Conservation (phyloP, 768 basidiomycete genomes). For the Kwoniella heveanensis region DNA sequence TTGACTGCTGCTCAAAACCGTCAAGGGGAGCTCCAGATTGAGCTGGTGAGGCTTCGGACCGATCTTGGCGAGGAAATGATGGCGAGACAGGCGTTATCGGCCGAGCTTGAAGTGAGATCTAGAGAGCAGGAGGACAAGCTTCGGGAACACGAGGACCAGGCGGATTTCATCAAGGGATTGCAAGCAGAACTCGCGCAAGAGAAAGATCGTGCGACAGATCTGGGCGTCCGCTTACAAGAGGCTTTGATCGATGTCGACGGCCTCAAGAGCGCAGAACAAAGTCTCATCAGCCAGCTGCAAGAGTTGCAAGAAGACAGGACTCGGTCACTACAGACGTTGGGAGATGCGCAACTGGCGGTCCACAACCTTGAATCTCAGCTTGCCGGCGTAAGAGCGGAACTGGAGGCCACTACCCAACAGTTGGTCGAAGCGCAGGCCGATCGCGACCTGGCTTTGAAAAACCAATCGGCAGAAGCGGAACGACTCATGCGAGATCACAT, state of each 20-base stretch:
- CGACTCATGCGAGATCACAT: constrained; percentile 78
- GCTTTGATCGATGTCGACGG: constrained; percentile 48
- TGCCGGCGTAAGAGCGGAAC: constrained; percentile 68
- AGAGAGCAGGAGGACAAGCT: constrained; percentile 36
- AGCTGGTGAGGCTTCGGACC: constrained; percentile 38
- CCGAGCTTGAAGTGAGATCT: constrained; percentile 36
- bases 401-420: constrained; percentile 69
- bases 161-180: constrained; percentile 33
- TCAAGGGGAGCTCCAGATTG: constrained; percentile 42
- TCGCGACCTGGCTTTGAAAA: constrained; percentile 73
- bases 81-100: constrained; percentile 43
- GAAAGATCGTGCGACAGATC: constrained; percentile 60
- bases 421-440: constrained; percentile 71
- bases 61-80: constrained; percentile 48
- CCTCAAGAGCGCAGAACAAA: constrained; percentile 60
- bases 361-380: constrained; percentile 78
- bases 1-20: constrained; percentile 34
- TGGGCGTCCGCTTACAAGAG: constrained; percentile 48
- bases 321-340: constrained; percentile 68
- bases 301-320: constrained; percentile 75
- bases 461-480: constrained; percentile 68
- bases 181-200: constrained; percentile 47
- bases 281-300: constrained; percentile 63
- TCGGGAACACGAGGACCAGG: constrained; percentile 37
- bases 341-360: constrained; percentile 72